phyloP scores from a whole-genome alignment of 1,284 basidiomycete genomes.

The Ganoderma resinaceum region DNA sequence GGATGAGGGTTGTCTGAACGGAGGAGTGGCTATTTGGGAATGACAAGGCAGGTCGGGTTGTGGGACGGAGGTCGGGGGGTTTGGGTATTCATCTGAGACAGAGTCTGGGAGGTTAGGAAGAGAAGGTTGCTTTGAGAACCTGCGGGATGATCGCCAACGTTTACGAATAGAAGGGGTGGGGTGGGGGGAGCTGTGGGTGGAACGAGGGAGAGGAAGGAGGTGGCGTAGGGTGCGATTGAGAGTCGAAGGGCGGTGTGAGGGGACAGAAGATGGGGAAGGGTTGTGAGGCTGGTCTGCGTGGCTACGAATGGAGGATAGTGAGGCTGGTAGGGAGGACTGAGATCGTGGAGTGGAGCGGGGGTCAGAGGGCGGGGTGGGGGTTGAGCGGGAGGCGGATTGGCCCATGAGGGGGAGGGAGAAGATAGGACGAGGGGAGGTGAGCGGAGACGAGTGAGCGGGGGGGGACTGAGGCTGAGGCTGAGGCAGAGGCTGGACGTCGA shows the following conservation, averaged over 20 bases:
- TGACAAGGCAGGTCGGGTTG: slow-evolving; percentile 21
- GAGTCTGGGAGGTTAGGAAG: slow-evolving; percentile 24
- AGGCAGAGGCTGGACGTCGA: too few species aligned
- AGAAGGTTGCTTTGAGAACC: slow-evolving; percentile 39
- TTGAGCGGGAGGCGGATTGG: neutral
- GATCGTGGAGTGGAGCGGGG: neutral
- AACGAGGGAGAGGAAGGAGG: slow-evolving; percentile 27
- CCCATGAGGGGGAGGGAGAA: neutral
- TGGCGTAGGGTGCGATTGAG: slow-evolving; percentile 35
- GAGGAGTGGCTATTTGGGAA: slow-evolving; percentile 16
- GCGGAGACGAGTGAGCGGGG: neutral
- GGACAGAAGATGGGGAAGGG: slow-evolving; percentile 13
- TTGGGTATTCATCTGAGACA: slow-evolving; percentile 11
- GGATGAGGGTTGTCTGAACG: slow-evolving; percentile 4
- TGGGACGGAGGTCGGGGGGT: slow-evolving; percentile 6
- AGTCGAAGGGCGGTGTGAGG: slow-evolving; percentile 24
- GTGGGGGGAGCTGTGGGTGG: slow-evolving; percentile 24
- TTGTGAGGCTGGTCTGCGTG: neutral
- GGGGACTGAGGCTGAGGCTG: neutral
- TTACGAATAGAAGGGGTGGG: slow-evolving; percentile 38
- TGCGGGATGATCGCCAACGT: slow-evolving; percentile 49
- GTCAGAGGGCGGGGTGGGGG: neutral
- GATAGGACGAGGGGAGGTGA: neutral
- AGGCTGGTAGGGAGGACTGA: neutral
- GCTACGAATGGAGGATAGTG: neutral